phyloP scores from a whole-genome alignment of 2,329 filamentous ascomycete species.

The Graphiopsis chlorocephala region DNA sequence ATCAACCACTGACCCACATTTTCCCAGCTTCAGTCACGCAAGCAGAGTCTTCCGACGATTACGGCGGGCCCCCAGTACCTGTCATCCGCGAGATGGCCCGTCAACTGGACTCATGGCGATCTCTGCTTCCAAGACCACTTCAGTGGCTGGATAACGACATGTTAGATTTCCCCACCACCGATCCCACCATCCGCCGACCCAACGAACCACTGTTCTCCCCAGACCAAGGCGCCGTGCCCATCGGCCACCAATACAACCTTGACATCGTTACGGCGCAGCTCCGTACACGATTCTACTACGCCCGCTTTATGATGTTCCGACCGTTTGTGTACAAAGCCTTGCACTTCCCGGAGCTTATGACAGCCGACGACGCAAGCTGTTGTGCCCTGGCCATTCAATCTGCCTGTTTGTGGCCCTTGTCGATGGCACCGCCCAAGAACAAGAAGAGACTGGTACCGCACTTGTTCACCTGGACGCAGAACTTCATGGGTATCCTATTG shows the following conservation, averaged over 20 bases:
- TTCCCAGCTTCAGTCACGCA: constrained; percentile 24
- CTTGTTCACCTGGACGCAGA: constrained; percentile 62
- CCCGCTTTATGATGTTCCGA: constrained; percentile 56
- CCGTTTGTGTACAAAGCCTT: constrained; percentile 61
- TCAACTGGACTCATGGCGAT: constrained; percentile 58
- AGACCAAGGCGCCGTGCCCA: constrained; percentile 45
- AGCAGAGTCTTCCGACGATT: constrained; percentile 34
- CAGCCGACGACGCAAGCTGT: constrained; percentile 53
- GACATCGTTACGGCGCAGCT: constrained; percentile 58
- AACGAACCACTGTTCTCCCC: constrained; percentile 46
- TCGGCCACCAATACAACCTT: constrained; percentile 51
- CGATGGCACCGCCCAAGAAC: constrained; percentile 55
- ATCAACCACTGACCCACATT: background rate
- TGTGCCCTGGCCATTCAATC: constrained; percentile 58
- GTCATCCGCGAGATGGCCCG: constrained; percentile 52
- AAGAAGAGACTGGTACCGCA: constrained; percentile 60
- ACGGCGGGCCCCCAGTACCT: constrained; percentile 38
- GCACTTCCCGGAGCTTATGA: constrained; percentile 55
- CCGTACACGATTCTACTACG: constrained; percentile 59
- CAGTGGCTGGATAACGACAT: constrained; percentile 58
- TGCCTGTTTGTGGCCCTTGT: constrained; percentile 59
- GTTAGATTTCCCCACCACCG: constrained; percentile 40
- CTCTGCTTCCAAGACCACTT: constrained; percentile 53
- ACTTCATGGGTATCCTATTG: constrained; percentile 58
- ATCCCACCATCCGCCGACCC: constrained; percentile 26